Evolutionary conservation across 2,329 filamentous ascomycete species (phyloP), one percentile per base, ranked within the genome.

Genomic region (Myriosclerotinia scirpicola): DNA sequence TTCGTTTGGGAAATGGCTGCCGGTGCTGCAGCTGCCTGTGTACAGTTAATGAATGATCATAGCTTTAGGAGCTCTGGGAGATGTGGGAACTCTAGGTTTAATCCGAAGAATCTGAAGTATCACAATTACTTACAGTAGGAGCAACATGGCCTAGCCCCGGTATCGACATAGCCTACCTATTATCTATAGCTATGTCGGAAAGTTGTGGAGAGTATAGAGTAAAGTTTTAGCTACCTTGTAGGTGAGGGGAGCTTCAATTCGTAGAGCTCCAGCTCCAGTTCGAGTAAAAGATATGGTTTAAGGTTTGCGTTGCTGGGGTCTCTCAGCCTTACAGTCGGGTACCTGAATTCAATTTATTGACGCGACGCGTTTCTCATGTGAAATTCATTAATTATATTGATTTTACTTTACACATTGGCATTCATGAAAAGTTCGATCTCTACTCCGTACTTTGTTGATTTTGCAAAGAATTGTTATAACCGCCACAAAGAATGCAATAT

Each of bases 101-200:
- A 22, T 48, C 46, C 9, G 38, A n/a, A 46, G 44, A 26, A 9
- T 50, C 11, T n/a, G 22, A 5, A 12, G 12, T 9, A n/a, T n/a
- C 4, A 36, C 40, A 73, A 71, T 63, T 73, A 67, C 79, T 79
- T 78, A 87, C 87, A 74, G 85, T 81, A 69, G 83, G 81, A 68
- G 85, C 84, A 64, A 88, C 85, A 75, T 91, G 86, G 73, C 89
- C 89, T 77, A 92, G 80, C 74, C 89, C 89, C 72, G 89, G 89
- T 76, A 92, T 89, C 73, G 89, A 91, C 89, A 91, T 91, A 53
- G 50, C 42, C 17, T 63, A 38, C 3, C 22, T 42, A n/a, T 15
- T 34, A 40, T 60, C 54, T 48, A 53, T 52, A 42, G 22, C 36
- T 48, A 34, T 26, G 46, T 42, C 3, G 55, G 44, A 36, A 54